These are phyloP conservation scores for Pseudogymnoascus sp. DNA, from an alignment of 2,329 filamentous ascomycete genomes.

Conservation along the genomic window DNA sequence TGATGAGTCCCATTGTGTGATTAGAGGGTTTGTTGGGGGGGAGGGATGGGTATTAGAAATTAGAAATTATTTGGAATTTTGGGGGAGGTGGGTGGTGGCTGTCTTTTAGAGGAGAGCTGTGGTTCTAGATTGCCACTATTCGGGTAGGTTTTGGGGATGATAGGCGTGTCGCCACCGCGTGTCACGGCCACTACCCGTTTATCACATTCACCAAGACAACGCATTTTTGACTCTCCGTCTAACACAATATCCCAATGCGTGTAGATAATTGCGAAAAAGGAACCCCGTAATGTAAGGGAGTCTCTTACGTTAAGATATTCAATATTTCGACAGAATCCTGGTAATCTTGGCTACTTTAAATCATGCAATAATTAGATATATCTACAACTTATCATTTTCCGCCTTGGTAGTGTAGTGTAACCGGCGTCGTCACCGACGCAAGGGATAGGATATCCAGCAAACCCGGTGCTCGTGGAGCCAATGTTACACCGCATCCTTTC, in stretches of 20 bases:
- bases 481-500: background rate
- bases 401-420: background rate
- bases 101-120: background rate
- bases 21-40: background rate
- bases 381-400: background rate
- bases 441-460: background rate
- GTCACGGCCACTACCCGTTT: background rate
- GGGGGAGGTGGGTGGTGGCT: background rate
- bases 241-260: background rate
- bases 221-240: background rate
- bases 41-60: background rate
- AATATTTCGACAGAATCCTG: background rate
- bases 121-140: background rate
- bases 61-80: slow-evolving; percentile 7
- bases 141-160: background rate
- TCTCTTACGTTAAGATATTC: background rate
- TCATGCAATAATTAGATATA: background rate
- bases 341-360: background rate
- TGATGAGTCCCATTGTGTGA: background rate
- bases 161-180: background rate
- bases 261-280: background rate
- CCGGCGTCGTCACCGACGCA: background rate
- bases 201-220: background rate
- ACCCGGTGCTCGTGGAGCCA: background rate
- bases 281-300: background rate